These are phyloP conservation scores for Blastobotrys capitulatus DNA, from an alignment of 1,139 yeast species.

Conservation along the genomic window DNA sequence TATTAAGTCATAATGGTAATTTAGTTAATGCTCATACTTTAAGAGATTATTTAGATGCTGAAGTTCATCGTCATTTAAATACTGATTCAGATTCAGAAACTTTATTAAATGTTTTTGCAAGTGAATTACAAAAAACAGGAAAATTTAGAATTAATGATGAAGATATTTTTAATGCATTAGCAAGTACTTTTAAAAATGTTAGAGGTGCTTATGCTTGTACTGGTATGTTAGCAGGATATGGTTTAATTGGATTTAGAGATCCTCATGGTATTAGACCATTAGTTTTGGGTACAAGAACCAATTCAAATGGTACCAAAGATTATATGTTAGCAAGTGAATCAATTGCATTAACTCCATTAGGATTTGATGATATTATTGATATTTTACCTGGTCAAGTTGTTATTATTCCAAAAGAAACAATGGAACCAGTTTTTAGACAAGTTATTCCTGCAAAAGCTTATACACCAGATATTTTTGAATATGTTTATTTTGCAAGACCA, in stretches of 20 bases:
- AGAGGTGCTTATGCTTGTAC: conserved; percentile 97
- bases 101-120: conserved; percentile 81
- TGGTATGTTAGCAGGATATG: conserved; percentile 94
- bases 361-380: conserved; percentile 74
- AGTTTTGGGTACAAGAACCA: conserved; percentile 71
- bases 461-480: conserved; percentile 95
- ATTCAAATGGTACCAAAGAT: conserved; percentile 68
- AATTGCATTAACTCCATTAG: conserved; percentile 92
- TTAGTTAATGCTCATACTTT: conserved; percentile 80
- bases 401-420: conserved; percentile 69
- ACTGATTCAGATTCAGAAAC: conserved; percentile 96
- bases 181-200: conserved; percentile 71
- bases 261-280: conserved; percentile 96
- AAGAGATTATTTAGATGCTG: conserved; percentile 78
- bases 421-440: conserved; percentile 76
- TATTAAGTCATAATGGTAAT: conserved; percentile 90
- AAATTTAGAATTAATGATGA: conserved; percentile 88
- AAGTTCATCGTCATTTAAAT: conserved; percentile 93
- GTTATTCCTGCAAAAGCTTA: conserved; percentile 73
- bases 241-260: conserved; percentile 91
- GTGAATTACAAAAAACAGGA: conserved; percentile 85
- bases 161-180: conserved; percentile 80
- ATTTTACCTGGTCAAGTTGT: conserved; percentile 95
- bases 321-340: conserved; percentile 96
- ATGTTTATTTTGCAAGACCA: conserved; percentile 96